Percentiles rank a stretch among this genome's conserved stretches.
Conservation (phyloP, 2,329 filamentous ascomycete genomes). For the Xylaria sp. region DNA sequence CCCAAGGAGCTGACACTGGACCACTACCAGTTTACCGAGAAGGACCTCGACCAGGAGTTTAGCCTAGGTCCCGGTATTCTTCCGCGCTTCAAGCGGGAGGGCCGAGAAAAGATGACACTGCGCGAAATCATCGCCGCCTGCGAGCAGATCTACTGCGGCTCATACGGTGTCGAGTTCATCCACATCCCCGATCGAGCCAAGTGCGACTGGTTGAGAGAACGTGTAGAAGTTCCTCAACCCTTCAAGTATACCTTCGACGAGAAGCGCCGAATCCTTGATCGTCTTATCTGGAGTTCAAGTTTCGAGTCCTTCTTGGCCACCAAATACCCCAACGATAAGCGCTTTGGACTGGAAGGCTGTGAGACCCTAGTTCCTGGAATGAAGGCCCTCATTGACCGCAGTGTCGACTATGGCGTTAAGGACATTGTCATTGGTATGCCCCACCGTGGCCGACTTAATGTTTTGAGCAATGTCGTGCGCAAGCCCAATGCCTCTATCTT, state of each 20-base stretch:
- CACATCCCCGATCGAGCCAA: slow-evolving; percentile 97
- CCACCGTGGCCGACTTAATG: slow-evolving; percentile 96
- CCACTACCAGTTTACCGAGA: slow-evolving; percentile 94
- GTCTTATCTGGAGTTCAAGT: slow-evolving; percentile 97
- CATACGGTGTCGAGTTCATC: slow-evolving; percentile 98
- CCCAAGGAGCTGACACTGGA: slow-evolving; percentile 93
- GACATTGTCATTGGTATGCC: slow-evolving; percentile 99
- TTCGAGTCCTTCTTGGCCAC: slow-evolving; percentile 96
- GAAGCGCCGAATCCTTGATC: slow-evolving; percentile 96
- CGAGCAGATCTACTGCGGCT: slow-evolving; percentile 95
- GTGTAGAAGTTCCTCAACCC: slow-evolving; percentile 90
- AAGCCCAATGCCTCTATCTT: slow-evolving; percentile 99
- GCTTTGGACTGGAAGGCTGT: slow-evolving; percentile 97
- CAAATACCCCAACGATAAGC: slow-evolving; percentile 99
- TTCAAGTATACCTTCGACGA: slow-evolving; percentile 99
- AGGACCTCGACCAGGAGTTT: slow-evolving; percentile 92
- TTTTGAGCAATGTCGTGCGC: slow-evolving; percentile 96
- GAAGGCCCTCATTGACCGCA: slow-evolving; percentile 98
- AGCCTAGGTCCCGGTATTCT: slow-evolving; percentile 92
- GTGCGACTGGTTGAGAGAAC: slow-evolving; percentile 97
- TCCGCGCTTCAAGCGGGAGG: slow-evolving; percentile 89
- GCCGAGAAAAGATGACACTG: slow-evolving; percentile 94
- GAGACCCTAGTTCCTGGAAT: slow-evolving; percentile 97
- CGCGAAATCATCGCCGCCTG: slow-evolving; percentile 93
- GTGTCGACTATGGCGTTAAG: slow-evolving; percentile 97